A percentile compares a stretch with the other conserved stretches of the same genome.
phyloP scores from a whole-genome alignment of 2,329 filamentous ascomycete species.

The Escovopsis sp. region DNA sequence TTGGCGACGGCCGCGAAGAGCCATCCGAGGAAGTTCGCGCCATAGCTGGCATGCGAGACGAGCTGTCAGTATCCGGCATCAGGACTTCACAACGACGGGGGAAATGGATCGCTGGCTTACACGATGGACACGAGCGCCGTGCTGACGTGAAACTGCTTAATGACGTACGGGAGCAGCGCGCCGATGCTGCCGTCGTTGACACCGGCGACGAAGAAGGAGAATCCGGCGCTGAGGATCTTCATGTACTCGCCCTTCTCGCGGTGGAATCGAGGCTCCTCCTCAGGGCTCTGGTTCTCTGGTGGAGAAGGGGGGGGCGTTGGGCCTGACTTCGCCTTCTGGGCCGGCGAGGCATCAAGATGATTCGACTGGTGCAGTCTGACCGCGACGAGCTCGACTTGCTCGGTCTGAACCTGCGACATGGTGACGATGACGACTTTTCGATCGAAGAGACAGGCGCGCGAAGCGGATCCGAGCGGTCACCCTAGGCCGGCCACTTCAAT shows the following conservation, averaged over 20 bases:
- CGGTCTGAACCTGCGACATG: no score
- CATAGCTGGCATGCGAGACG: constrained; percentile 25
- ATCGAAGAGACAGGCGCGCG: no score
- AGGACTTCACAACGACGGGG: neutral
- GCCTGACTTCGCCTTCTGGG: no score
- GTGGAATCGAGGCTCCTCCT: neutral
- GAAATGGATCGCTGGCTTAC: constrained; percentile 17
- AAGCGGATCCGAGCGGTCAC: no score
- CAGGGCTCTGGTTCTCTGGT: neutral
- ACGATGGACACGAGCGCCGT: constrained; percentile 37
- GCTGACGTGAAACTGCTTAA: constrained; percentile 38
- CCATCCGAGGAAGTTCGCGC: constrained; percentile 45
- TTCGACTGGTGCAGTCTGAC: no score
- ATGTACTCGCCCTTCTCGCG: constrained; percentile 16
- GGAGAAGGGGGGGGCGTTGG: neutral
- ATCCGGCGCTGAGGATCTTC: constrained; percentile 39
- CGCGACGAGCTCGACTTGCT: no score
- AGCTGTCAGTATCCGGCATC: neutral
- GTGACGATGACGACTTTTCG: no score
- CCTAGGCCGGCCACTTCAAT: no score
- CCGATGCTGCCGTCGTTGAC: constrained; percentile 51
- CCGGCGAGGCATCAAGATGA: no score
- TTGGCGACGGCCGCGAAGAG: constrained; percentile 42
- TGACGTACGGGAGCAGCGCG: constrained; percentile 46
- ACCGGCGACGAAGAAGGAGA: constrained; percentile 52